Conservation (phyloP, 495 filamentous ascomycete species). For the Sordaria brevicollis region DNA sequence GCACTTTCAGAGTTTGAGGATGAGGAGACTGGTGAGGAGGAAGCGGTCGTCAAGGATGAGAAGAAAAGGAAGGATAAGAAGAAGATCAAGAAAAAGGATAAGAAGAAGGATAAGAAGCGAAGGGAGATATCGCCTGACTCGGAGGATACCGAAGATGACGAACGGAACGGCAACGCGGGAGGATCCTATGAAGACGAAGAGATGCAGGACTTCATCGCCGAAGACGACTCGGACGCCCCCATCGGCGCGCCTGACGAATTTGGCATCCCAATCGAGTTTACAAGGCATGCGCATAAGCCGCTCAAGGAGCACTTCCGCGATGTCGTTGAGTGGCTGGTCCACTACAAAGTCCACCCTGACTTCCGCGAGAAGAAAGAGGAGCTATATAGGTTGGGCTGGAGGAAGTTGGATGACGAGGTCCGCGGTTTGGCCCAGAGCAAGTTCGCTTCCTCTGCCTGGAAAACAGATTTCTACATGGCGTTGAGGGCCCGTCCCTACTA, state of each 20-base stretch:
- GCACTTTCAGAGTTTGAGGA: conserved; percentile 38
- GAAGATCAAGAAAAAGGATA: background rate
- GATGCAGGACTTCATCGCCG: conserved; percentile 58
- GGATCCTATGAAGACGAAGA: conserved; percentile 39
- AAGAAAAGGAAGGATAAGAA: conserved; percentile 5
- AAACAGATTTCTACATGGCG: conserved; percentile 48
- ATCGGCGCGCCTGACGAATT: conserved; percentile 49
- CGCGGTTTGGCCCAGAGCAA: conserved; percentile 57
- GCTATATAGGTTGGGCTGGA: conserved; percentile 61
- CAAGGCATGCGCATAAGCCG: conserved; percentile 52
- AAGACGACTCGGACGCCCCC: conserved; percentile 51
- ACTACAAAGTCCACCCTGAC: conserved; percentile 58
- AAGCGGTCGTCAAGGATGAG: conserved; percentile 13
- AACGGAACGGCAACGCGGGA: conserved; percentile 11
- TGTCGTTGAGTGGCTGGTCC: conserved; percentile 75
- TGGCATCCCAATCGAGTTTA: conserved; percentile 64
- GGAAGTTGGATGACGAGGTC: conserved; percentile 65
- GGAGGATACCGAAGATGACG: conserved; percentile 22
- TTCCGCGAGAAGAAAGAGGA: conserved; percentile 48
- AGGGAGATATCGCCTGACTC: background rate
- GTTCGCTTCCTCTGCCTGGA: conserved; percentile 68
- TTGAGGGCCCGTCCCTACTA: conserved; percentile 52
- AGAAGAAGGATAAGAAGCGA: conserved; percentile 2
- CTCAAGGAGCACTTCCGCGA: conserved; percentile 68
- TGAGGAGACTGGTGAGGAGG: conserved; percentile 24